Evolutionary conservation across 2,329 filamentous ascomycete genomes (phyloP).

Genomic region (Ilyonectria destructans): DNA sequence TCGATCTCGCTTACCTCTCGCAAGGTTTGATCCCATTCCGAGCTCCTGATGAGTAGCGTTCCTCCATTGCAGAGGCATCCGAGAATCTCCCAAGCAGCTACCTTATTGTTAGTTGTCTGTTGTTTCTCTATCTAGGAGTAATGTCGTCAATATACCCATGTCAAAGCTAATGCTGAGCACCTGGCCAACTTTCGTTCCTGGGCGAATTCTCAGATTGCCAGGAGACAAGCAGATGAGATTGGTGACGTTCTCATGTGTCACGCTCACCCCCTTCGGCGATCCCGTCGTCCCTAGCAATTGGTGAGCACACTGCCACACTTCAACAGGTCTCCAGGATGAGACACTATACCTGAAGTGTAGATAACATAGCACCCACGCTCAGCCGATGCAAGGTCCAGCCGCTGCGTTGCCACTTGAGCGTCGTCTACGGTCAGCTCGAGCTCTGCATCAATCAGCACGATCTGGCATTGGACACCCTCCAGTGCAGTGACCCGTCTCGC

Average conservation of each 20-base stretch:
- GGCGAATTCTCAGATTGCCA: constrained; percentile 65
- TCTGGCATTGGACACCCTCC: too few relatives aligned
- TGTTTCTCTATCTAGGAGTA: too few relatives aligned
- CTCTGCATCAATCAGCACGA: too few relatives aligned
- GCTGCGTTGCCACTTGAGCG: too few relatives aligned
- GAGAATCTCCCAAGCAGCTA: constrained; percentile 74
- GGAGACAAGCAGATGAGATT: constrained; percentile 68
- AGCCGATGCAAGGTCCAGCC: constrained; percentile 13
- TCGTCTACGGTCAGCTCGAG: too few relatives aligned
- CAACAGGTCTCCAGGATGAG: too few relatives aligned
- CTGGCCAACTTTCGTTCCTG: constrained; percentile 68
- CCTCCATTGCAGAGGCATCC: constrained; percentile 71
- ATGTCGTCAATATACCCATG: constrained; percentile 64
- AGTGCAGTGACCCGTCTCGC: too few relatives aligned
- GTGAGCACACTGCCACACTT: too few relatives aligned
- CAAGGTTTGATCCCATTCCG: constrained; percentile 65
- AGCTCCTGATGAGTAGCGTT: constrained; percentile 67
- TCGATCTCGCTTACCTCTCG: constrained; percentile 55
- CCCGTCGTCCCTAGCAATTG: constrained; percentile 65
- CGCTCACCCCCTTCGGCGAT: constrained; percentile 72
- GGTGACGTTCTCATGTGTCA: constrained; percentile 70
- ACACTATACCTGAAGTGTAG: constrained; percentile 66
- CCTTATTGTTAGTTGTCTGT: constrained; percentile 2
- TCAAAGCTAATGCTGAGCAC: constrained; percentile 73
- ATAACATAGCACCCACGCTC: constrained; percentile 64